A percentile compares a stretch with the other conserved stretches of the same genome.
phyloP scores from a whole-genome alignment of 2,329 filamentous ascomycete genomes.

The Dichotomopilus funicola region DNA sequence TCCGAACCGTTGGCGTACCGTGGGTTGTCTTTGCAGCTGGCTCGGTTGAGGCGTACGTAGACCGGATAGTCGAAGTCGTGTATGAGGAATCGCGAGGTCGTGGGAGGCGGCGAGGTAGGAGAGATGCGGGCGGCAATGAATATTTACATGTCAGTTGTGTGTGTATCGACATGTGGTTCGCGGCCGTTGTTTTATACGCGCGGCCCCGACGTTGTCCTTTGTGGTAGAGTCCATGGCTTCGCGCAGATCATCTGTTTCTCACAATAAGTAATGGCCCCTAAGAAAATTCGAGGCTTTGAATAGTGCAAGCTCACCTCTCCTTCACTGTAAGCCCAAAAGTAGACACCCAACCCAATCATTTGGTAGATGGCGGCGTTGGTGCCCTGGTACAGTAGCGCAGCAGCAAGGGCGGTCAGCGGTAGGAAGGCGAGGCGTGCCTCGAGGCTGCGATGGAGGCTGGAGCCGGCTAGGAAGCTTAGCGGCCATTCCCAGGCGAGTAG shows the following conservation, averaged over 20 bases:
- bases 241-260: constrained; percentile 55
- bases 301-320: constrained; percentile 67
- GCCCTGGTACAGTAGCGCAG: constrained; percentile 79
- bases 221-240: constrained; percentile 63
- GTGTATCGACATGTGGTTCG: constrained; percentile 4
- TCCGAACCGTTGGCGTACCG: no score
- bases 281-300: not conserved
- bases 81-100: not conserved
- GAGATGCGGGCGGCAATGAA: not conserved
- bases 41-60: no score
- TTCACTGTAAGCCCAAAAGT: constrained; percentile 96
- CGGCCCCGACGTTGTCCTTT: constrained; percentile 36
- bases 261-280: not conserved
- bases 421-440: constrained; percentile 78
- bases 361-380: constrained; percentile 94
- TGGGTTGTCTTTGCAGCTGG: no score
- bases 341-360: constrained; percentile 73
- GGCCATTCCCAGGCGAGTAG: constrained; percentile 91
- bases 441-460: constrained; percentile 75
- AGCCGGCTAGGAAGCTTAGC: constrained; percentile 67
- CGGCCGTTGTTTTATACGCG: constrained; percentile 15
- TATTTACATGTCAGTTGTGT: constrained; percentile 3
- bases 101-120: not conserved
- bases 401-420: constrained; percentile 68
- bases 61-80: not conserved